Base-by-base conservation (phyloP, 2,329 filamentous ascomycete species). In the Exserohilum turcica region DNA sequence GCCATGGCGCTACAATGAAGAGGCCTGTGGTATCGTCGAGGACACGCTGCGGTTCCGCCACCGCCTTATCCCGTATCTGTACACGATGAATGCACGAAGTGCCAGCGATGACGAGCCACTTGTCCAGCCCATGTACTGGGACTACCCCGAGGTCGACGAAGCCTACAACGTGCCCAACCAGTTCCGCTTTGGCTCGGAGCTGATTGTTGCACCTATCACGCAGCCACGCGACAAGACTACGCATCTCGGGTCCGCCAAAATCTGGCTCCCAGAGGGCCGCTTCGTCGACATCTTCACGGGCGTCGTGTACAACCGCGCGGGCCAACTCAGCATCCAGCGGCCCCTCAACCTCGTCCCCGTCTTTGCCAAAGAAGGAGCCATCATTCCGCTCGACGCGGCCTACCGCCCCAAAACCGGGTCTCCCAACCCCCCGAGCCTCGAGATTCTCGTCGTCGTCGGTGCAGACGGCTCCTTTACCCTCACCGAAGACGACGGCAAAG, bases 121-220 rank as follows among this genome's bases (percentile, higher is more conserved):
- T 2, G 70, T 87, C 1, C 81, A 84, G 65, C 85, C 85, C 0
- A 77, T 88, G 74, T 88, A 88, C 73, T 88, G 85, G 85, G 76
- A 78, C 37, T 80, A 82, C 55, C 81, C 82, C 0, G 74, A 78
- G 1, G 63, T 67, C 0, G 77, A 82, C 0, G 79, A 82, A 51
- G 83, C 85, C 0, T 87, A 87, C 67, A 61, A 68, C 0, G 76
- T 82, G 0, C 80, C 79, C 0, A 87, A 85, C 57, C 77, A 86
- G 64, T 87, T 82, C 66, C 79, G 78, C 59, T 87, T 87, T 58
- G 85, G 85, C 2, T 77, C 79, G 0, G 75, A 82, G 21, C 68
- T 87, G 12, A 70, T 87, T 3, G 82, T 86, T 0, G 78, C 78
- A 0, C 85, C 85, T 0, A 80, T 87, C 38, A 82, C 82, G 0